Conservation (phyloP, 192 early-diverging fungal genomes). For the Pilaira anomala region DNA sequence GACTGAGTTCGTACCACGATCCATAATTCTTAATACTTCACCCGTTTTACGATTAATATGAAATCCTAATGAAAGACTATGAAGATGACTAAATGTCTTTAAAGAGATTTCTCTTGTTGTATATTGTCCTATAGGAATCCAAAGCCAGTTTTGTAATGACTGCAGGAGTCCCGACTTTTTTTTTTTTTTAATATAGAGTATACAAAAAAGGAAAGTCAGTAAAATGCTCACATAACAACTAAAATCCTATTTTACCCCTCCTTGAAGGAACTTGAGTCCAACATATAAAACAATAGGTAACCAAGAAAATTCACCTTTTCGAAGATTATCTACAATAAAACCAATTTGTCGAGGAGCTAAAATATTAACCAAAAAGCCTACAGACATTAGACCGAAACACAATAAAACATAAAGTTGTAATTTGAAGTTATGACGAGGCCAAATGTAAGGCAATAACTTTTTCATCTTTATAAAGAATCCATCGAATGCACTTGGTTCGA, state of each 20-base stretch:
- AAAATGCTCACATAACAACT: background rate
- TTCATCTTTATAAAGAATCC: constrained; percentile 54
- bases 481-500: constrained; percentile 37
- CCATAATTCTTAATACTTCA: constrained; percentile 89
- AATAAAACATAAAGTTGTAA: constrained; percentile 68
- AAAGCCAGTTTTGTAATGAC: constrained; percentile 77
- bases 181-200: constrained; percentile 30
- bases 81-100: constrained; percentile 86
- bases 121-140: constrained; percentile 93
- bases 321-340: constrained; percentile 69
- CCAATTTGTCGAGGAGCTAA: constrained; percentile 85
- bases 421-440: constrained; percentile 60
- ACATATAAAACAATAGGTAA: constrained; percentile 59
- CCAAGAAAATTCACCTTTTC: constrained; percentile 36
- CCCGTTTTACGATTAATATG: constrained; percentile 95
- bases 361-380: constrained; percentile 74
- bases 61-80: constrained; percentile 83
- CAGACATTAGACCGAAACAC: constrained; percentile 63
- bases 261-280: constrained; percentile 70
- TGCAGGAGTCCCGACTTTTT: constrained; percentile 68
- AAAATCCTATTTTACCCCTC: constrained; percentile 47
- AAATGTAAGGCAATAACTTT: constrained; percentile 79
- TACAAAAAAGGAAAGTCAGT: constrained; percentile 14
- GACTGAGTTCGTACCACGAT: constrained; percentile 72
- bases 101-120: constrained; percentile 91